These are phyloP conservation scores for Venturia pyrina DNA, from an alignment of 2,329 filamentous ascomycete species.

Conservation along the genomic window DNA sequence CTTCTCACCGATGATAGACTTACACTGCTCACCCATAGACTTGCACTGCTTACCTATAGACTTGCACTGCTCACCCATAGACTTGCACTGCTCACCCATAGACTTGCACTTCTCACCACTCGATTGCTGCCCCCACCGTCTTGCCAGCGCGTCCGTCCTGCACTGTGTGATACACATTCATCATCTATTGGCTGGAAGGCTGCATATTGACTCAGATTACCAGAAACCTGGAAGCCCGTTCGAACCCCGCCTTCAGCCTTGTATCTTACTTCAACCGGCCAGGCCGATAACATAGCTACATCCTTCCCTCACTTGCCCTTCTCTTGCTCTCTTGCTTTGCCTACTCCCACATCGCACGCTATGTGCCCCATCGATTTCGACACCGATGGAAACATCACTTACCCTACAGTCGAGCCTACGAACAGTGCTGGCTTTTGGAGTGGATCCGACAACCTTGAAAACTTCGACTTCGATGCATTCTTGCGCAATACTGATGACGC, in stretches of 20 bases:
- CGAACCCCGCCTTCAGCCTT: slow-evolving; percentile 4
- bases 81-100: no score
- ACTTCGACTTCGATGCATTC: slow-evolving; percentile 1
- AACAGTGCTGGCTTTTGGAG: background rate
- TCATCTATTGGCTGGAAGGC: background rate
- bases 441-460: background rate
- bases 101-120: slow-evolving; percentile 2
- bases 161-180: background rate
- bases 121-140: background rate
- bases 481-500: background rate
- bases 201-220: background rate
- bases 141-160: background rate
- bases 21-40: no score
- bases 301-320: background rate
- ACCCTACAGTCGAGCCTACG: background rate
- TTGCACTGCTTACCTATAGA: no score
- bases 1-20: no score
- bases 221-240: background rate
- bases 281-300: background rate
- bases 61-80: no score
- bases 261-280: background rate
- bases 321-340: background rate
- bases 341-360: background rate
- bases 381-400: background rate
- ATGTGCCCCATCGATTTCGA: slow-evolving; percentile 1